Evolutionary conservation across 2,329 filamentous ascomycete genomes (phyloP).

Genomic region (Mariannaea sp.): DNA sequence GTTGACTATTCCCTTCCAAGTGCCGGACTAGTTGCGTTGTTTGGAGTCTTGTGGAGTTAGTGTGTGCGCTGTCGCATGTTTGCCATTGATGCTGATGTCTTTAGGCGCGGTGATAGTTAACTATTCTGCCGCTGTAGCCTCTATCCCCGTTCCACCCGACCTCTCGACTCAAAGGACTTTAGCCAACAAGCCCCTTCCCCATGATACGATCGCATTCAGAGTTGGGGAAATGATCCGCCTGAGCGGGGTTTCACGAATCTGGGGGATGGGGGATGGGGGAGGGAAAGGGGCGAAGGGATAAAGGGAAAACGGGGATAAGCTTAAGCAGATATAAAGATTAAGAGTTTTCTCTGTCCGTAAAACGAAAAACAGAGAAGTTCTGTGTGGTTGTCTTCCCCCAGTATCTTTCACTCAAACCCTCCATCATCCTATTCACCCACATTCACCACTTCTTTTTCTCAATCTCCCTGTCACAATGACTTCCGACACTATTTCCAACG

Average conservation of each 20-base stretch:
- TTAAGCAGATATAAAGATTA: conserved; percentile 9
- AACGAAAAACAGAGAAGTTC: background rate
- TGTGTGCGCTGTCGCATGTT: background rate
- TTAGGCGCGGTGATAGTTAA: no score
- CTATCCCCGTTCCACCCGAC: background rate
- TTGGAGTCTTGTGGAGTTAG: background rate
- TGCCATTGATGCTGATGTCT: no score
- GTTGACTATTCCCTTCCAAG: no score
- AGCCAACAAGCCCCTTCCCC: background rate
- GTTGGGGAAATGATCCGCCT: background rate
- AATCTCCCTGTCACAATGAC: conserved; percentile 25
- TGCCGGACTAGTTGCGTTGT: no score
- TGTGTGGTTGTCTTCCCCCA: background rate
- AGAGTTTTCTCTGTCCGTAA: background rate
- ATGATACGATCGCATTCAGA: no score
- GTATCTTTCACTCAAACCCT: no score
- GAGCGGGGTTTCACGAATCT: background rate
- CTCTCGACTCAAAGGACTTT: background rate
- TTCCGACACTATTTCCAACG: conserved; percentile 27
- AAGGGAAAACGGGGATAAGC: no score
- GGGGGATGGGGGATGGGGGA: background rate
- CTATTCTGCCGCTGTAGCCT: no score
- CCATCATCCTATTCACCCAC: no score
- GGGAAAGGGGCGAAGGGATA: no score
- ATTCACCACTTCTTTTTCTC: background rate